phyloP scores from a whole-genome alignment of 1,284 basidiomycete genomes.

The Anthracocystis walkeri region DNA sequence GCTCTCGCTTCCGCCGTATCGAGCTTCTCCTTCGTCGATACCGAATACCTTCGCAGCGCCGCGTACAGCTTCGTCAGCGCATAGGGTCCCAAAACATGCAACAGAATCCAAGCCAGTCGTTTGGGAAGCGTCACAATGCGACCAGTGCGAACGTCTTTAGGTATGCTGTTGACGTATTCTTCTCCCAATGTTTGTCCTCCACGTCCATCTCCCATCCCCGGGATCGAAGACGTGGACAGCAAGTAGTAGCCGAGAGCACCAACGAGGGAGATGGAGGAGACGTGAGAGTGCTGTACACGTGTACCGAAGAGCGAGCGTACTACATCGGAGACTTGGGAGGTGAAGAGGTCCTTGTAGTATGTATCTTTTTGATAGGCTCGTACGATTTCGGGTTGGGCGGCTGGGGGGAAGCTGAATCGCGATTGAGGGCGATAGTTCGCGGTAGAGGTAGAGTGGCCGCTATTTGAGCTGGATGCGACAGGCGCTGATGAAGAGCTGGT shows the following conservation, averaged over 20 bases:
- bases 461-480: neutral
- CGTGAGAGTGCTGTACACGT: constrained; percentile 66
- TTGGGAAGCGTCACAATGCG: constrained; percentile 55
- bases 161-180: constrained; percentile 70
- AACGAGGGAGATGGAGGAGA: constrained; percentile 62
- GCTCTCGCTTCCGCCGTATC: constrained; percentile 26
- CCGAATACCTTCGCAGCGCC: constrained; percentile 37
- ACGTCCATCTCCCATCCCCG: constrained; percentile 26
- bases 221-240: constrained; percentile 60
- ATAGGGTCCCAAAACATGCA: constrained; percentile 68
- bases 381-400: constrained; percentile 49
- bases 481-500: neutral
- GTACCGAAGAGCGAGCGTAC: constrained; percentile 67
- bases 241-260: constrained; percentile 68
- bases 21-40: constrained; percentile 13
- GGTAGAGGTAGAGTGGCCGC: neutral
- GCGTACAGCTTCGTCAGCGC: constrained; percentile 62
- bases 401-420: constrained; percentile 37
- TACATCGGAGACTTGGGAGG: constrained; percentile 67
- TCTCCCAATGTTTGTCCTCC: constrained; percentile 71
- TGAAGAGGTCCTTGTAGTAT: constrained; percentile 69
- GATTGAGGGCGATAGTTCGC: constrained; percentile 28
- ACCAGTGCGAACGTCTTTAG: constrained; percentile 57
- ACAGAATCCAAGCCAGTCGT: constrained; percentile 60
- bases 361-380: constrained; percentile 54